Evolutionary conservation across 1,284 basidiomycete species (phyloP), one percentile per base, ranked within the genome.

Genomic region (Fomitopsis palustris): DNA sequence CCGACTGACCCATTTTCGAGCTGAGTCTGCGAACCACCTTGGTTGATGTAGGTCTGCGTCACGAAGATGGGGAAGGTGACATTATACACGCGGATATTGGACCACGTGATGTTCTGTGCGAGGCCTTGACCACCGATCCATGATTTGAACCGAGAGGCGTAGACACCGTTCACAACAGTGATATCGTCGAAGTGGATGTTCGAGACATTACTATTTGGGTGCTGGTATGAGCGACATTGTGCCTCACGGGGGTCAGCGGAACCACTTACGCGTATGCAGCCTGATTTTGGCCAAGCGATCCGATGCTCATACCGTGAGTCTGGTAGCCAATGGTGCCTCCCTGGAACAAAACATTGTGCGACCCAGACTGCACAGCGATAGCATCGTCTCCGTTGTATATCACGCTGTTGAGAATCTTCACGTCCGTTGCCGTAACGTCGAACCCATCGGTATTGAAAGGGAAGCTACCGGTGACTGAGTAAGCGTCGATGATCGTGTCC

Each of bases 21-120:
- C 49, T 52, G 49, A n/a, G 49, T 52, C 49, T 52, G 49, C 31
- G 49, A 19, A 5, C 49, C 49, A 17, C 49, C 49, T 19, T 52
- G 49, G 8, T 52, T 52, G 49, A 52, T 52, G 49, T 52, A 52
- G 3, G 49, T 52, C 49, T 52, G 49, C n/a, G 49, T 52, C n/a
- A 52, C 49, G 21, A 52, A 52, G 49, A 52, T 52, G 31, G 49
- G 49, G 33, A 52, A 52, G 2, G 49, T 52, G 10, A 52, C 49
- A 19, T 52, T 52, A 31, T 52, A 52, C 31, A 37, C 14, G 16
- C 49, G 49, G 49, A 52, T 52, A n/a, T 52, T 52, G 49, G 49
- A 52, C 49, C 49, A 52, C n/a, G 49, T 52, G 10, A 52, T 52
- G 19, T 52, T 52, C 17, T 52, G 29, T 7, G 25, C 49, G 9